A percentile compares a stretch with the other conserved stretches of the same genome.
Conservation (phyloP, 2,329 filamentous ascomycete genomes). For the Anthostomella pinea region DNA sequence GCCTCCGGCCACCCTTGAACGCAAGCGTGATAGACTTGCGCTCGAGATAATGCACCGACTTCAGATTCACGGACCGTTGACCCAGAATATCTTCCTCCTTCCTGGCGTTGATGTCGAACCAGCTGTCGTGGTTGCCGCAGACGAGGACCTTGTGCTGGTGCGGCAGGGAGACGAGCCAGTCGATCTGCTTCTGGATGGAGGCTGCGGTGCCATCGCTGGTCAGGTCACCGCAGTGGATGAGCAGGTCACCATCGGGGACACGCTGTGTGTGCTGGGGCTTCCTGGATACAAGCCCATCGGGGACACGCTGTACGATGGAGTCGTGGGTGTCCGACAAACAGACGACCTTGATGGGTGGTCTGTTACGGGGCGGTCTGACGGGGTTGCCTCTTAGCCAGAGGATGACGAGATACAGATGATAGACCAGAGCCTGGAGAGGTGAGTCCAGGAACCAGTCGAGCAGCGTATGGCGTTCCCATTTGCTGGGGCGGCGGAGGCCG, state of each 20-base stretch:
- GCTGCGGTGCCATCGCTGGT: conserved; percentile 67
- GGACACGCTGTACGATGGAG: conserved; percentile 56
- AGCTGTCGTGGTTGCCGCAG: conserved; percentile 86
- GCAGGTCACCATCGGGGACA: conserved; percentile 76
- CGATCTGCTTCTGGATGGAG: conserved; percentile 77
- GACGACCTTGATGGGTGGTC: conserved; percentile 67
- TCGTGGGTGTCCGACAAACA: conserved; percentile 90
- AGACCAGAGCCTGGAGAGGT: conserved; percentile 63
- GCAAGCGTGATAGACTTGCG: conserved; percentile 62
- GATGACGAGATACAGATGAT: conserved; percentile 61
- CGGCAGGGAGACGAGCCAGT: conserved; percentile 75
- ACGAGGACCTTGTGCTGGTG: conserved; percentile 80
- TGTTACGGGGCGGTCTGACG: conserved; percentile 53
- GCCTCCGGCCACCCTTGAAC: conserved; percentile 55
- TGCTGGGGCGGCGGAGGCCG: conserved; percentile 45
- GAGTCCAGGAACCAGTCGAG: conserved; percentile 65
- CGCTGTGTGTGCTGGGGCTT: too few relatives aligned
- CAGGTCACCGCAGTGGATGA: conserved; percentile 89
- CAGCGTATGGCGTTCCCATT: conserved; percentile 50
- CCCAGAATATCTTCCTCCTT: conserved; percentile 52
- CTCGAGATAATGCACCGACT: conserved; percentile 71
- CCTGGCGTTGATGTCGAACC: conserved; percentile 68
- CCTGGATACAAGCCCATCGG: too few relatives aligned
- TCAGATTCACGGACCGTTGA: conserved; percentile 59
- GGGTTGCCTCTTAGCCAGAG: conserved; percentile 66